Conservation (phyloP, 306 rosid species). For the Malus orientalis region DNA sequence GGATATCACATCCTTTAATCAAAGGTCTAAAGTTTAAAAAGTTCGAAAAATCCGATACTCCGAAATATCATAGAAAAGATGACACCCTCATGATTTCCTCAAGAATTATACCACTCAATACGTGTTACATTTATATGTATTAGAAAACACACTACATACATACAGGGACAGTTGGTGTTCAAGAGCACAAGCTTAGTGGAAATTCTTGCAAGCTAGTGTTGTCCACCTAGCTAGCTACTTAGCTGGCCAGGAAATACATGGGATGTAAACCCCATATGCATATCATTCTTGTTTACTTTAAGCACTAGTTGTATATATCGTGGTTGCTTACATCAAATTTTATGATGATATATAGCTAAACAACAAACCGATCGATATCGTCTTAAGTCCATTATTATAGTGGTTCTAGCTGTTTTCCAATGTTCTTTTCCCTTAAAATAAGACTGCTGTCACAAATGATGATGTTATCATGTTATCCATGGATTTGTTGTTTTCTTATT, state of each 20-base stretch:
- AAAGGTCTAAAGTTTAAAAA: too few relatives aligned
- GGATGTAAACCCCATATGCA: neutral
- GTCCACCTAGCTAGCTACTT: neutral
- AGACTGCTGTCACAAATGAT: neutral
- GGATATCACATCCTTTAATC: too few relatives aligned
- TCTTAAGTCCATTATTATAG: neutral
- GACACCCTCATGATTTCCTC: neutral
- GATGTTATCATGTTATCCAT: neutral
- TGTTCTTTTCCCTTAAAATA: neutral
- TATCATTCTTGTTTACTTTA: neutral
- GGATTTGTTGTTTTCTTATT: neutral
- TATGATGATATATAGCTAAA: neutral
- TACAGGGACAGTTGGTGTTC: neutral
- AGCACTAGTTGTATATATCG: neutral
- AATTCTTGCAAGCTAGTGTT: neutral
- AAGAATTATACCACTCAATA: neutral
- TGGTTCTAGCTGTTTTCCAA: neutral
- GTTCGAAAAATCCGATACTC: too few relatives aligned
- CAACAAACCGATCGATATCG: neutral
- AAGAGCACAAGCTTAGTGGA: neutral
- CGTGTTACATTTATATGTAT: neutral
- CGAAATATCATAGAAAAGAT: neutral
- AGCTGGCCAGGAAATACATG: neutral
- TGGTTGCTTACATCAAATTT: neutral
- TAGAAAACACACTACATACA: neutral